These are phyloP conservation scores for Phaseolus coccineus DNA, from an alignment of 331 rosid species.

Conservation along the genomic window DNA sequence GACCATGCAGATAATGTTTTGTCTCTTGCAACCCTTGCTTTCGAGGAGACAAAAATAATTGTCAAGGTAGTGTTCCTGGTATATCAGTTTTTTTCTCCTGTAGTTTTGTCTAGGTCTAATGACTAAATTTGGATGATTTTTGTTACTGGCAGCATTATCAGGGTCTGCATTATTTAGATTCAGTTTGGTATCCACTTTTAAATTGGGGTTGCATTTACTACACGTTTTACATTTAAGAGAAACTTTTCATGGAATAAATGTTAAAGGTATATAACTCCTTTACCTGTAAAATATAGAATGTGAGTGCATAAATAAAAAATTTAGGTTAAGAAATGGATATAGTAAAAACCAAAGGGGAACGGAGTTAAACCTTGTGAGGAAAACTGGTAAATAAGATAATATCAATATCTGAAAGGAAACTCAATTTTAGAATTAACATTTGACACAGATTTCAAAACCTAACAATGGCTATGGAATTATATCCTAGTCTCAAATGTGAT, in stretches of 20 bases:
- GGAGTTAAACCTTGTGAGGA: slow-evolving; percentile 1
- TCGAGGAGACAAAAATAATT: slow-evolving; percentile 79
- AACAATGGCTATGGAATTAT: neutral
- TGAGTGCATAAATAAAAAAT: neutral
- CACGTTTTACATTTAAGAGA: neutral
- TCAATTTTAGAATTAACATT: neutral
- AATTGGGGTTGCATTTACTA: slow-evolving; percentile 8
- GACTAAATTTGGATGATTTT: slow-evolving; percentile 39
- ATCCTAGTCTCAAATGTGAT: neutral
- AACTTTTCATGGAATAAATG: slow-evolving; percentile 16
- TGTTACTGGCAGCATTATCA: slow-evolving; percentile 17
- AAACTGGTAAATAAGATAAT: neutral
- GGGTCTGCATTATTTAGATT: slow-evolving; percentile 25
- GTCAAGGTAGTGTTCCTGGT: slow-evolving; percentile 70
- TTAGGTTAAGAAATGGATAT: neutral
- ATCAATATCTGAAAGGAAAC: slow-evolving; percentile 9
- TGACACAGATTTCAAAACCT: neutral
- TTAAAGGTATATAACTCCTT: slow-evolving; percentile 12
- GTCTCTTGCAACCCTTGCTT: slow-evolving; percentile 95
- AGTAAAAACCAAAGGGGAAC: neutral
- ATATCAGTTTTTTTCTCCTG: slow-evolving; percentile 19
- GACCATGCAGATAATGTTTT: slow-evolving; percentile 90
- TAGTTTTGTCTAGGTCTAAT: slow-evolving; percentile 38
- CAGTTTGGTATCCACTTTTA: slow-evolving; percentile 31
- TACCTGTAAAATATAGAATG: slow-evolving; percentile 7